Evolutionary conservation across 2,329 filamentous ascomycete genomes (phyloP), one percentile per base, ranked within the genome.

Genomic region (Penicillium glabrum): DNA sequence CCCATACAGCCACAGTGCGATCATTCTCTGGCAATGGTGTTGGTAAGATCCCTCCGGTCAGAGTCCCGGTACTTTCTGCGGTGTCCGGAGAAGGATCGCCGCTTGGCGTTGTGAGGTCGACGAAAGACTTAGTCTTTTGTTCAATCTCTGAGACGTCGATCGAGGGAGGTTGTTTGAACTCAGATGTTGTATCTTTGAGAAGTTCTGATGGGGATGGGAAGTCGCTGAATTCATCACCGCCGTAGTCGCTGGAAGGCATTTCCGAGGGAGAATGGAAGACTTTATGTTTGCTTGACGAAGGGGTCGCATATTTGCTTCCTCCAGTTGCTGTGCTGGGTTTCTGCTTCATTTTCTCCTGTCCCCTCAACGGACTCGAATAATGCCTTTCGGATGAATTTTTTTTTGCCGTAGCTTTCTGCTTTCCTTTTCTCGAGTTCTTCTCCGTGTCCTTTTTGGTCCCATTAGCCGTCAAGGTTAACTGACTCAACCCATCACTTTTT

Each of bases 171-270:
- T 26, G 23, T 23, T 11, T 24, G 9, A 50, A 2, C 4, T 19
- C 21, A 3, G 46, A 10, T 13, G 2, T 11, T 5, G 10, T 19
- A 19, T 43, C 48, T 3, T 53, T 58, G 9, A 65, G 57, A 16
- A 76, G 35, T 13, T 57, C 51, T 24, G 72, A 72, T 26, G 73
- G 69, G 7, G 75, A 74, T 26, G 75, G 75, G 26, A 80, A 61
- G 52, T 77, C 72, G 10, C 71, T 70, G 39, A 75, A 63, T 39
- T 56, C 63, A 33, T 68, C 68, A 46, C 68, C 67, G 4, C 63
- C 69, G 51, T 72, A 75, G 13, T 74, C 73, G 47, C 72, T 75
- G 5, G 69, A 72, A 16, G 41, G 57, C 56, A 19, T 62, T 54
- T 16, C 65, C 23, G 10, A 14, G 1, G 51, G 26, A 5, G 19